Conservation (phyloP, 23 red algal species). For the Pyropia yezoensis region DNA sequence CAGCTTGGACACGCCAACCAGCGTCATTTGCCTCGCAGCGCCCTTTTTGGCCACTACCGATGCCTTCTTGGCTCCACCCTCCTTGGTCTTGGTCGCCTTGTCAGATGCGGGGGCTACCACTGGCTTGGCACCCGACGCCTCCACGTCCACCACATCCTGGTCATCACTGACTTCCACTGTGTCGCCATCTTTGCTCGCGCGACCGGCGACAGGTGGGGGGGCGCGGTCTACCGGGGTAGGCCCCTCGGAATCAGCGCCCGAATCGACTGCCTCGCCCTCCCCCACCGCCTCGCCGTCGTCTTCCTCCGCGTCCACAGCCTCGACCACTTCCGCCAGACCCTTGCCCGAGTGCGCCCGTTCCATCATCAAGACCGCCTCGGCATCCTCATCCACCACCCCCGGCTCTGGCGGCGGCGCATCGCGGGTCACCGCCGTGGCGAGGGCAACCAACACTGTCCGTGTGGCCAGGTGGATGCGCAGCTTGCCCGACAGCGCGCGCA, state of each 20-base stretch:
- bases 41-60: neutral
- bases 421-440: constrained; percentile 58
- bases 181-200: constrained; percentile 4
- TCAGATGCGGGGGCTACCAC: too few species aligned
- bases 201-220: too few species aligned
- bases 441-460: constrained; percentile 72
- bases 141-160: neutral
- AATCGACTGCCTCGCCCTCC: too few species aligned
- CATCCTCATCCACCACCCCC: neutral
- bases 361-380: constrained; percentile 9
- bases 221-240: too few species aligned
- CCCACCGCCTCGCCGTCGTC: too few species aligned
- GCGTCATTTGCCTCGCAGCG: too few species aligned
- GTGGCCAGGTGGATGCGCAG: constrained; percentile 91
- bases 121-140: neutral
- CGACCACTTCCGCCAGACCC: too few species aligned
- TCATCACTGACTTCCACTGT: neutral
- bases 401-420: neutral
- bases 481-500: constrained; percentile 74
- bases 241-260: too few species aligned
- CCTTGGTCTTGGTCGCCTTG: constrained; percentile 16
- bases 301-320: too few species aligned
- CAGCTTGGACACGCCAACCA: too few species aligned
- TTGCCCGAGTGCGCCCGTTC: neutral
- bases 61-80: constrained; percentile 1